phyloP scores from a whole-genome alignment of 306 rosid genomes.

The Amphicarpaea edgeworthii region DNA sequence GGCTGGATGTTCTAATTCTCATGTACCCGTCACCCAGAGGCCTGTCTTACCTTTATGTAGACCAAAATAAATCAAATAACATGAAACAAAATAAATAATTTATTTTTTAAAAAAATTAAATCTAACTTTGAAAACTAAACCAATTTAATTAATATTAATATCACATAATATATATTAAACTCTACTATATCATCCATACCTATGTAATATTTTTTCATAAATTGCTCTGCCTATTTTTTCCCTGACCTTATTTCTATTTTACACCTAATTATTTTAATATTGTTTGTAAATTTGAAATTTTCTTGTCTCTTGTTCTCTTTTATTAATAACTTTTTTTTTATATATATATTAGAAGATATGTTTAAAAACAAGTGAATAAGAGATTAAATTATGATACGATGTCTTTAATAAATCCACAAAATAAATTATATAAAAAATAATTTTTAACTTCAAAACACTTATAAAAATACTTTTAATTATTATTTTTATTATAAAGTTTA shows the following conservation, averaged over 20 bases:
- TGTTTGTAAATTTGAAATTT: background rate
- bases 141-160: no score
- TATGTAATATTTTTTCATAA: no score
- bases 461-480: background rate
- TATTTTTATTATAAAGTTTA: background rate
- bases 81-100: no score
- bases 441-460: background rate
- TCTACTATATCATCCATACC: no score
- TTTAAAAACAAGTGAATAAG: background rate
- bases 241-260: background rate
- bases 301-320: background rate
- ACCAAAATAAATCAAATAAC: no score
- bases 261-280: background rate
- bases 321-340: background rate
- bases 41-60: background rate
- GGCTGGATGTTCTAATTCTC: background rate
- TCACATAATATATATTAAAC: no score
- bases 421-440: background rate
- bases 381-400: background rate
- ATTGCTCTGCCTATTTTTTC: no score
- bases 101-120: no score
- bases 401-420: background rate
- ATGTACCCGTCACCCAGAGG: background rate
- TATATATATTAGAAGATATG: background rate
- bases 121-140: no score